phyloP scores from a whole-genome alignment of 805 yeast genomes.

The Schwanniomyces sp. region DNA sequence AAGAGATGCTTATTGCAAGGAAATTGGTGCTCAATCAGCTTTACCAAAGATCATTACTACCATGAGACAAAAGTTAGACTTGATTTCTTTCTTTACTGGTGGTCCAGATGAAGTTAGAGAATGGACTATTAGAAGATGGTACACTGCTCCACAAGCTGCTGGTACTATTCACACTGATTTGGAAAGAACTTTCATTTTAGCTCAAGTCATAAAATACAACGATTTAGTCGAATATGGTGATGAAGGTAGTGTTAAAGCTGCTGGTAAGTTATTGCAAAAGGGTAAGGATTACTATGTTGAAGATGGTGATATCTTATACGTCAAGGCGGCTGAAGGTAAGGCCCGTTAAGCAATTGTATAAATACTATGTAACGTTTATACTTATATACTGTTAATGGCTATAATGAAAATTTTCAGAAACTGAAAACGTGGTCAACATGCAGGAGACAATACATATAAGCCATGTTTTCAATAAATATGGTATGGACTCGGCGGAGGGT shows the following conservation, averaged over 20 bases:
- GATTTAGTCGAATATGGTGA: constrained; percentile 74
- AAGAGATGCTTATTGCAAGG: constrained; percentile 73
- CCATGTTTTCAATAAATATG: background rate
- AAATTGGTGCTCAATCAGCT: constrained; percentile 71
- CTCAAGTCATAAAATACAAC: constrained; percentile 84
- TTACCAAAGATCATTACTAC: constrained; percentile 82
- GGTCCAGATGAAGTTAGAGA: constrained; percentile 97
- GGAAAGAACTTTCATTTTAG: constrained; percentile 90
- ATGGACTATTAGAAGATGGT: constrained; percentile 93
- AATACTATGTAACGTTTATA: background rate
- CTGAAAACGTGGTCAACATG: background rate
- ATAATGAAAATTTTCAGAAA: background rate
- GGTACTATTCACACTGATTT: constrained; percentile 97
- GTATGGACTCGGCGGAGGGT: background rate
- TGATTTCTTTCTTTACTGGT: constrained; percentile 93
- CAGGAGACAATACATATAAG: background rate
- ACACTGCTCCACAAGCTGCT: constrained; percentile 98
- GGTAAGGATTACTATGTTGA: constrained; percentile 95
- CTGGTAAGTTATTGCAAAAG: constrained; percentile 86
- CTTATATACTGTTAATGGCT: background rate
- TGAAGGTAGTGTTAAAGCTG: constrained; percentile 78
- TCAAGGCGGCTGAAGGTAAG: constrained; percentile 94
- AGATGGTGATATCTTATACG: constrained; percentile 89
- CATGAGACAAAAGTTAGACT: constrained; percentile 83
- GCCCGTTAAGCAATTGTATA: constrained; percentile 38